Percentiles rank a stretch among this genome's conserved stretches.
Conservation (phyloP, 2,329 filamentous ascomycete species). For the Fusarium sp. region DNA sequence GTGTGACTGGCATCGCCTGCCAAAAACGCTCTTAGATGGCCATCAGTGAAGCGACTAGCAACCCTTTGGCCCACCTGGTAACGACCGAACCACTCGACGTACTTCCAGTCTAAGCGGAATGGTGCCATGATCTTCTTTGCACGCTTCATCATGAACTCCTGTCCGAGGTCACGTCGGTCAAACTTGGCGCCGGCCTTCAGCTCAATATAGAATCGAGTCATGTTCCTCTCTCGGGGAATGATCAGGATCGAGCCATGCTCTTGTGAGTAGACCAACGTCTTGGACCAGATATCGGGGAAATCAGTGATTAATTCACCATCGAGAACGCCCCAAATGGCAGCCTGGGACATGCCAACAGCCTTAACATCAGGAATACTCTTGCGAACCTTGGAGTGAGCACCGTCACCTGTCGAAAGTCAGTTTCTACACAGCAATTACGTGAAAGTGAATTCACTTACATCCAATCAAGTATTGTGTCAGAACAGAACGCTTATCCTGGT, state of each 20-base stretch:
- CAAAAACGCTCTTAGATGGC: constrained; percentile 72
- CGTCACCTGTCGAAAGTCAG: constrained; percentile 63
- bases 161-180: constrained; percentile 58
- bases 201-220: constrained; percentile 74
- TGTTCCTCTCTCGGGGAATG: constrained; percentile 77
- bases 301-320: constrained; percentile 78
- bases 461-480: constrained; percentile 74
- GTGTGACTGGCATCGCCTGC: constrained; percentile 79
- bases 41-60: constrained; percentile 75
- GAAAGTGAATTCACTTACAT: constrained; percentile 58
- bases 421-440: not conserved
- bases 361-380: constrained; percentile 69
- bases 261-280: constrained; percentile 75
- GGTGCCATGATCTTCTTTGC: constrained; percentile 71
- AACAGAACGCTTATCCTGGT: constrained; percentile 62
- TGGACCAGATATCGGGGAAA: constrained; percentile 81
- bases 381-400: constrained; percentile 77
- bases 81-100: constrained; percentile 77
- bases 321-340: constrained; percentile 75
- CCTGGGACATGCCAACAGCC: constrained; percentile 66
- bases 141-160: constrained; percentile 77
- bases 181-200: constrained; percentile 60
- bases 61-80: constrained; percentile 79
- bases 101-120: constrained; percentile 68
- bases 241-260: constrained; percentile 77